These are phyloP conservation scores for Aspergillus quadrilineatus DNA, from an alignment of 2,329 filamentous ascomycete species.

Conservation along the genomic window DNA sequence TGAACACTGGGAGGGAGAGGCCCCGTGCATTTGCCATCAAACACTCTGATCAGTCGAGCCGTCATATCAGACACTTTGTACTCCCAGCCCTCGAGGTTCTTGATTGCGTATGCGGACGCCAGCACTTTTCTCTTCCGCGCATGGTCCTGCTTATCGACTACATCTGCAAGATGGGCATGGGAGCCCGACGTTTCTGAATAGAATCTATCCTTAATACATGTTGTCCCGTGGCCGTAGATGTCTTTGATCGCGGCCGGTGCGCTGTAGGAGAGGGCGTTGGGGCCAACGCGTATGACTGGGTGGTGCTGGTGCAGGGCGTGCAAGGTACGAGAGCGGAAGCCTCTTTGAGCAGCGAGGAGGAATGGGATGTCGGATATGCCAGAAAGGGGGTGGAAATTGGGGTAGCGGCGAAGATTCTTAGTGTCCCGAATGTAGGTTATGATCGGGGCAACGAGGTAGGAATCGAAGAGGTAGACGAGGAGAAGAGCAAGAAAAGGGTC, in stretches of 20 bases:
- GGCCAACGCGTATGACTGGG: slow-evolving; percentile 42
- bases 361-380: background rate
- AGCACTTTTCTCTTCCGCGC: slow-evolving; percentile 53
- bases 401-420: slow-evolving; percentile 2
- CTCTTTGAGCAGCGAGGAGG: background rate
- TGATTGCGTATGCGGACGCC: slow-evolving; percentile 52
- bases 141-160: slow-evolving; percentile 53
- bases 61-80: slow-evolving; percentile 55
- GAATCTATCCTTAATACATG: slow-evolving; percentile 51
- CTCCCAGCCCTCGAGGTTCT: slow-evolving; percentile 56
- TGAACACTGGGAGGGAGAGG: background rate
- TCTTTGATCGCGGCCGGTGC: slow-evolving; percentile 48
- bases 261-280: slow-evolving; percentile 46
- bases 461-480: background rate
- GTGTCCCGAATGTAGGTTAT: background rate
- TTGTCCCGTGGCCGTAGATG: slow-evolving; percentile 53
- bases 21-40: slow-evolving; percentile 36
- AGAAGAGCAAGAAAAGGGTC: background rate
- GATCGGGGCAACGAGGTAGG: background rate
- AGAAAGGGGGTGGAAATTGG: background rate
- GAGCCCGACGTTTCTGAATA: slow-evolving; percentile 48
- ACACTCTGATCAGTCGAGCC: slow-evolving; percentile 43
- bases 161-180: slow-evolving; percentile 54
- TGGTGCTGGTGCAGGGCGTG: background rate
- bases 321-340: background rate